Conservation (phyloP, 129 eudicot genomes). For the Scalesia atractyloides region DNA sequence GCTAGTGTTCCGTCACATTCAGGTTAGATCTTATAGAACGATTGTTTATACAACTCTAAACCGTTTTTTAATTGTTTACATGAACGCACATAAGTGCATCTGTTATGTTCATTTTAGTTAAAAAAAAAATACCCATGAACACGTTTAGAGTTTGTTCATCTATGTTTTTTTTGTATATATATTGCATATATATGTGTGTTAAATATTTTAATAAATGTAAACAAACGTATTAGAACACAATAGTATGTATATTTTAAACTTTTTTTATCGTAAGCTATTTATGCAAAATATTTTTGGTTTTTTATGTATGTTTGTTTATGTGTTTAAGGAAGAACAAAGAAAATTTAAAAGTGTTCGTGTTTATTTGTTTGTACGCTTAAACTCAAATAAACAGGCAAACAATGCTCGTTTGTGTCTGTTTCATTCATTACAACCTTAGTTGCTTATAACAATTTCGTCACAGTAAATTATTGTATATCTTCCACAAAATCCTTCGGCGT, state of each 20-base stretch:
- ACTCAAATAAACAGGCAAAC: background rate
- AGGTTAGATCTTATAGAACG: conserved; percentile 17
- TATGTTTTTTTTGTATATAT: background rate
- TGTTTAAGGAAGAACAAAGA: no score
- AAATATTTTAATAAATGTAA: no score
- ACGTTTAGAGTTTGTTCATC: background rate
- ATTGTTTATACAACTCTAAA: background rate
- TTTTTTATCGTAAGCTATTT: no score
- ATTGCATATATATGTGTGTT: no score
- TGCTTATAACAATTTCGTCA: background rate
- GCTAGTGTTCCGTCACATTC: background rate
- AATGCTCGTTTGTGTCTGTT: background rate
- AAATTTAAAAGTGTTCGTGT: no score
- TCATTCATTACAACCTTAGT: background rate
- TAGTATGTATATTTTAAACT: no score
- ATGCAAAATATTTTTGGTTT: background rate
- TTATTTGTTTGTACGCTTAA: no score
- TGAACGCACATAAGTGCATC: background rate
- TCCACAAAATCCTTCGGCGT: background rate
- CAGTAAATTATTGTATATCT: background rate
- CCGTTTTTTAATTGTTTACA: background rate
- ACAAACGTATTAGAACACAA: no score
- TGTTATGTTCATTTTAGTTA: background rate
- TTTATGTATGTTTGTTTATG: background rate
- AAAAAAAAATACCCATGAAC: background rate